Evolutionary conservation across 1,139 yeast genomes (phyloP).

Genomic region (Candida dubliniensis): DNA sequence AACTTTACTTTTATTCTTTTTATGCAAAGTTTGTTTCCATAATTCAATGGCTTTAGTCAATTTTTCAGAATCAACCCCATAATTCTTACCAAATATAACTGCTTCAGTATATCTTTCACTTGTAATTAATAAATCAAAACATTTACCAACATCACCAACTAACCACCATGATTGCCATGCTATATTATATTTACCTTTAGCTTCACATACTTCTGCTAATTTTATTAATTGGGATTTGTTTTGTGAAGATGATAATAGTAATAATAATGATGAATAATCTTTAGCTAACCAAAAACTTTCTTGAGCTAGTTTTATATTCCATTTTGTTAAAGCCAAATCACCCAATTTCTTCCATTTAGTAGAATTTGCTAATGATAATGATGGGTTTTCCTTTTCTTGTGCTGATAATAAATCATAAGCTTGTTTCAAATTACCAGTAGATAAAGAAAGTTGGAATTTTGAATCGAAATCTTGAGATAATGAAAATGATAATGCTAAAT

Average conservation of each 20-base stretch:
- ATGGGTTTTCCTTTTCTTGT: conserved; percentile 51
- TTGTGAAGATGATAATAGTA: conserved; percentile 82
- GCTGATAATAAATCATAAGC: conserved; percentile 72
- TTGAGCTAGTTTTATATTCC: conserved; percentile 82
- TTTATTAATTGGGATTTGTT: conserved; percentile 57
- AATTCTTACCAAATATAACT: conserved; percentile 74
- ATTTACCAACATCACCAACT: conserved; percentile 65
- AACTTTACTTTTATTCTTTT: conserved; percentile 54
- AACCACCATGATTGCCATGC: conserved; percentile 94
- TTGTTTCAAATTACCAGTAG: conserved; percentile 60
- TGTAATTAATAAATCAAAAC: conserved; percentile 65
- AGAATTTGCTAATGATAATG: conserved; percentile 34
- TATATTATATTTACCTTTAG: conserved; percentile 76
- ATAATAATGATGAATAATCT: conserved; percentile 79
- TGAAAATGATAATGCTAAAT: conserved; percentile 74
- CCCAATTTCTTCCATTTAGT: conserved; percentile 89
- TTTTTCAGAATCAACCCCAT: conserved; percentile 48
- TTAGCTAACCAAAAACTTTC: conserved; percentile 77
- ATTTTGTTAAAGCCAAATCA: conserved; percentile 74
- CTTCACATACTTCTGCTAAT: conserved; percentile 65
- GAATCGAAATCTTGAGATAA: conserved; percentile 85
- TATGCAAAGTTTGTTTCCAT: conserved; percentile 65
- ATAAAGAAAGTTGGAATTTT: conserved; percentile 69
- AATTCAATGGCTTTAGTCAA: conserved; percentile 44
- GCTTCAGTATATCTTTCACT: conserved; percentile 84